These are phyloP conservation scores for Trametes maxima DNA, from an alignment of 768 basidiomycete species.

Conservation along the genomic window DNA sequence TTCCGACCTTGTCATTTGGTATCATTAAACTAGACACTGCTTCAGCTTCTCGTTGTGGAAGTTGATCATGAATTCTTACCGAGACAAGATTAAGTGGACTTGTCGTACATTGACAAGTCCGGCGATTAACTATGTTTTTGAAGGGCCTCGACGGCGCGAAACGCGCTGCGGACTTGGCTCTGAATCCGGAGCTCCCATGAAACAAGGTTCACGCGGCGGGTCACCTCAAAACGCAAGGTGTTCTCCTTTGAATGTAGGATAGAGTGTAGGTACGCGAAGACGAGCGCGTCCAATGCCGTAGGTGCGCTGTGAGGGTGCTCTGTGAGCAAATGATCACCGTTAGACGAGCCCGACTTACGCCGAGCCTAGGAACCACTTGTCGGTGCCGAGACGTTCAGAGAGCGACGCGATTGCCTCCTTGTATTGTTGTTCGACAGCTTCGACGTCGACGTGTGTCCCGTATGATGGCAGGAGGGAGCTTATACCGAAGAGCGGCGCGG, in stretches of 20 bases:
- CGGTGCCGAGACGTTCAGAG: constrained; percentile 72
- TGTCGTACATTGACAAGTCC: background rate
- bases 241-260: constrained; percentile 49
- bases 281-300: constrained; percentile 79
- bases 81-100: background rate
- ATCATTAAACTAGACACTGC: too few relatives aligned
- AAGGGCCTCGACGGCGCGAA: constrained; percentile 30
- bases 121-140: background rate
- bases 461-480: constrained; percentile 61
- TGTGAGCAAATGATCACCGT: background rate
- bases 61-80: too few relatives aligned
- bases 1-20: too few relatives aligned
- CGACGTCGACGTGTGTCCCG: constrained; percentile 56
- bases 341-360: constrained; percentile 44
- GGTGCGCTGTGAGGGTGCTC: constrained; percentile 52
- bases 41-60: too few relatives aligned
- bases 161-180: constrained; percentile 55
- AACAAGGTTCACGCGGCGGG: constrained; percentile 73
- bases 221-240: constrained; percentile 62
- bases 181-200: constrained; percentile 79
- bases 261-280: constrained; percentile 79
- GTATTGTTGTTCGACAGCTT: constrained; percentile 58
- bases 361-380: constrained; percentile 83
- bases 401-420: constrained; percentile 72
- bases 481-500: constrained; percentile 71